Evolutionary conservation across 371 early-diverging fungal species (phyloP).

Genomic region (Lichtheimia ramosa): DNA sequence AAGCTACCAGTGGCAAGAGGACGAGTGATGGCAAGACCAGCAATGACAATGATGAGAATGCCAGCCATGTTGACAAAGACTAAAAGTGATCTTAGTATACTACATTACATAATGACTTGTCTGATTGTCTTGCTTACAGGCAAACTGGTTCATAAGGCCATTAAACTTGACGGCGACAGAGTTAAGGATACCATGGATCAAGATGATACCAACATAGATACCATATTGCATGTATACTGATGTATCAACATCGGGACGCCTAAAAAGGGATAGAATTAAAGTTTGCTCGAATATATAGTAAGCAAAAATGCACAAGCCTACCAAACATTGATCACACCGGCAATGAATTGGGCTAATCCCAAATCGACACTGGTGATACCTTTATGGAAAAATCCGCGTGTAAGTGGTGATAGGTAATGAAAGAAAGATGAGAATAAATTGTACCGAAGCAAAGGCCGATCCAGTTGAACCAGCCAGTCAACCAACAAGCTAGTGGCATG

Average conservation of each 20-base stretch:
- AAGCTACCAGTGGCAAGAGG: constrained; percentile 36
- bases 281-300: constrained; percentile 13
- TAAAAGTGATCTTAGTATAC: not conserved
- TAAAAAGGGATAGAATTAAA: constrained; percentile 10
- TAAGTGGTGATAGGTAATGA: not conserved
- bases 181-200: constrained; percentile 53
- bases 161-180: constrained; percentile 54
- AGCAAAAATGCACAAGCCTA: constrained; percentile 3
- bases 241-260: constrained; percentile 30
- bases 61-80: constrained; percentile 52
- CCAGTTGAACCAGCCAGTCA: constrained; percentile 68
- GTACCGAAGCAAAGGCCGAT: constrained; percentile 39
- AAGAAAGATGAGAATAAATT: not conserved
- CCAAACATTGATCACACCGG: constrained; percentile 53
- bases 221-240: constrained; percentile 51
- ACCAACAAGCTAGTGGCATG: constrained; percentile 65
- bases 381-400: not conserved
- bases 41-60: constrained; percentile 52
- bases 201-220: constrained; percentile 46
- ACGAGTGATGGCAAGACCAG: constrained; percentile 46
- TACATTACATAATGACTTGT: not conserved
- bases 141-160: constrained; percentile 50
- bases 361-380: constrained; percentile 54
- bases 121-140: constrained; percentile 31
- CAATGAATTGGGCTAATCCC: constrained; percentile 57